These are phyloP conservation scores for Pseudomassariella vexata DNA, from an alignment of 2,329 filamentous ascomycete species.

Conservation along the genomic window DNA sequence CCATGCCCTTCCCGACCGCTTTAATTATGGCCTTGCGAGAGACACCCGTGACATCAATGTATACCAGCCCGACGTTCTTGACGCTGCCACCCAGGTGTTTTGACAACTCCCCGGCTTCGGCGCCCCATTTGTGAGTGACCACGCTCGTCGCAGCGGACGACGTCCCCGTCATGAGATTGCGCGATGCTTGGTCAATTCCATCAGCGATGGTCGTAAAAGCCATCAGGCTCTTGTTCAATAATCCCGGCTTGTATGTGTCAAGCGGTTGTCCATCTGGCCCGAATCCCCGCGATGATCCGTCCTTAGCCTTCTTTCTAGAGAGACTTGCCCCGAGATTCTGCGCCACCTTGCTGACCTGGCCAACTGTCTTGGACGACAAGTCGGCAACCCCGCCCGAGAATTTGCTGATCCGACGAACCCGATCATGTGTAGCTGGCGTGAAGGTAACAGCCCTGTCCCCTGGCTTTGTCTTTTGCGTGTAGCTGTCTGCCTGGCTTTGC, in stretches of 20 bases:
- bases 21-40: slow-evolving; percentile 86
- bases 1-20: slow-evolving; percentile 94
- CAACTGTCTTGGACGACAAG: slow-evolving; percentile 79
- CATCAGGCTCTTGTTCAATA: slow-evolving; percentile 94
- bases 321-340: slow-evolving; percentile 83
- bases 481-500: slow-evolving; percentile 70
- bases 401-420: slow-evolving; percentile 84
- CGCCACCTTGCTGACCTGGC: slow-evolving; percentile 74
- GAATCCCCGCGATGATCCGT: slow-evolving; percentile 50
- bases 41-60: slow-evolving; percentile 93
- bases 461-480: slow-evolving; percentile 75
- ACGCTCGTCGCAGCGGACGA: slow-evolving; percentile 78
- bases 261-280: slow-evolving; percentile 65
- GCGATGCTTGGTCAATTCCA: slow-evolving; percentile 82
- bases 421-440: slow-evolving; percentile 74
- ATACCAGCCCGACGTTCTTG: slow-evolving; percentile 94
- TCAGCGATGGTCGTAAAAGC: slow-evolving; percentile 93
- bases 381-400: slow-evolving; percentile 75
- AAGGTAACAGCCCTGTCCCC: slow-evolving; percentile 80
- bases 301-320: slow-evolving; percentile 46
- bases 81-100: slow-evolving; percentile 74
- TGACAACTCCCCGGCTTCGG: slow-evolving; percentile 76
- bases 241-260: slow-evolving; percentile 73
- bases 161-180: slow-evolving; percentile 67
- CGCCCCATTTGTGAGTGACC: slow-evolving; percentile 83